Conservation (phyloP, 257 asterid species). For the Plantago ovata region DNA sequence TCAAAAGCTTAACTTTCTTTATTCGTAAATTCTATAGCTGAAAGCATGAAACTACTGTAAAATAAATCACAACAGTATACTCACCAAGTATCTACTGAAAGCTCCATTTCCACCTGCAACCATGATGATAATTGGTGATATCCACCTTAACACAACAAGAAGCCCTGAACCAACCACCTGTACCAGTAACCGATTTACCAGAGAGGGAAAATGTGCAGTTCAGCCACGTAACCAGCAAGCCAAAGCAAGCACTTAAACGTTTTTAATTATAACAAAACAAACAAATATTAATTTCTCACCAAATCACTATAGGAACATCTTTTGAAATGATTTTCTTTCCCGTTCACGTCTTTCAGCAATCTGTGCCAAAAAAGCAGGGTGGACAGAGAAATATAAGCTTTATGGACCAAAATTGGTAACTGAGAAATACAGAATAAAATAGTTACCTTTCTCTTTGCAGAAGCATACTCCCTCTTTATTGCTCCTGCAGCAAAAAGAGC, state of each 20-base stretch:
- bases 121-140: slow-evolving; percentile 9
- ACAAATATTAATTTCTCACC: slow-evolving; percentile 26
- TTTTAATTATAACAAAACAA: too few species aligned
- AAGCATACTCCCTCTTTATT: slow-evolving; percentile 70
- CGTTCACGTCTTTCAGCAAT: slow-evolving; percentile 66
- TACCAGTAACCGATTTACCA: slow-evolving; percentile 3
- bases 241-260: neutral
- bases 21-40: too few species aligned
- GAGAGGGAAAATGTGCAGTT: slow-evolving; percentile 4
- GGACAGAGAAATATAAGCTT: slow-evolving; percentile 19
- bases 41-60: too few species aligned
- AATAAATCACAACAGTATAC: slow-evolving; percentile 7
- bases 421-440: neutral
- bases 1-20: neutral
- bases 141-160: slow-evolving; percentile 15
- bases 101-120: slow-evolving; percentile 27
- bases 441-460: slow-evolving; percentile 79
- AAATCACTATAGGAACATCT: slow-evolving; percentile 49
- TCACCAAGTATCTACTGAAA: slow-evolving; percentile 27
- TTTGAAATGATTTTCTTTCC: slow-evolving; percentile 77
- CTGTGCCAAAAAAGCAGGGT: slow-evolving; percentile 27
- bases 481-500: slow-evolving; percentile 46
- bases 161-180: slow-evolving; percentile 28
- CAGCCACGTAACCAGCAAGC: slow-evolving; percentile 1
- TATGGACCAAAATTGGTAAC: slow-evolving; percentile 4